Evolutionary conservation across 441 rosid species (phyloP), one percentile per base, ranked within the genome.

Genomic region (Gossypium gossypioides): DNA sequence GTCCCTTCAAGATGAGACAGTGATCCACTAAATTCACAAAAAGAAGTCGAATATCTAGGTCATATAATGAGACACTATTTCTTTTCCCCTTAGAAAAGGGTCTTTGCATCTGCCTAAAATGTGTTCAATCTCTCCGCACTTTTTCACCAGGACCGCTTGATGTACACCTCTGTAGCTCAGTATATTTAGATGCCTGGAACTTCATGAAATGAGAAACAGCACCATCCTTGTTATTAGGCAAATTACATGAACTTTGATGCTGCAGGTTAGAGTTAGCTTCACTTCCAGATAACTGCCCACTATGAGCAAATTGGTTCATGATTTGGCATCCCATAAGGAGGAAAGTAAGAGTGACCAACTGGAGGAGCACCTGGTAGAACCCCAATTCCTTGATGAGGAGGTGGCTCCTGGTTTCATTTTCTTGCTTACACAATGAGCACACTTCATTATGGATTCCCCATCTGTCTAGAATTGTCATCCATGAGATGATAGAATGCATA

Each of bases 251-350:
- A 79, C 83, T 83, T 64, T 82, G 84, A 32, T 84, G 84, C 19
- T 80, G 87, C 66, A 22, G 19, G 79, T 72, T 78, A 25, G 70
- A 71, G 72, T 75, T 82, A 6, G 79, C 85, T 22, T 76, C 77
- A 1, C 79, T 77, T 5, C 72, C 87, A 8, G 83, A 69, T 15
- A 72, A 16, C 74, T 76, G 87, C 22, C 74, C 77, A 19, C 27
- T 18, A 78, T 75, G 75, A 58, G 78, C 75, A 37, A 34, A 34
- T 34, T 6, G 40, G 40, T 76, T 81, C 82, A 82, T 83, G 51
- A 78, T 46, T 34, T 7, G 88, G 90, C 79, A 87, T 80, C 54
- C 86, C 86, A 78, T 85, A 88, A 4, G 91, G 87, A 67, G 93
- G 93, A 65, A 86, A 89, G 79, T 85, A 88, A 78, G 78, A 75